A percentile compares a stretch with the other conserved stretches of the same genome.
phyloP scores from a whole-genome alignment of 192 early-diverging fungal species.

The Entomortierella lignicola region DNA sequence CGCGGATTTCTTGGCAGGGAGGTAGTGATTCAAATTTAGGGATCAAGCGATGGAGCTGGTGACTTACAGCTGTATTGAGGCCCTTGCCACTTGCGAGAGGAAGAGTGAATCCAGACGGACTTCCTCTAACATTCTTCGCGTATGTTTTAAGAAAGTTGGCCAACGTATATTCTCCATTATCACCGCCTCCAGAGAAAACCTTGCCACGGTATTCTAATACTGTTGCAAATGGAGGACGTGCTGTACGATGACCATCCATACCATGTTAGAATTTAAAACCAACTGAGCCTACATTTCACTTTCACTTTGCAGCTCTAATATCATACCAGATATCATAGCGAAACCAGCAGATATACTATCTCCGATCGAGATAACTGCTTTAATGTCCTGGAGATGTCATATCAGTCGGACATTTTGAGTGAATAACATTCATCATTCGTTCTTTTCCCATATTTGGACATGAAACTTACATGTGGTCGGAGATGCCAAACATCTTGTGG shows the following conservation, averaged over 20 bases:
- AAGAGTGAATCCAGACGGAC: conserved; percentile 58
- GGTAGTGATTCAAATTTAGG: background rate
- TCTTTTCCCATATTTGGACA: background rate
- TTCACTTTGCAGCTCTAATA: too few relatives aligned
- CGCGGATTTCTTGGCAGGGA: conserved; percentile 18
- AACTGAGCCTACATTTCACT: too few relatives aligned
- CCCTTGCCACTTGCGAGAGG: conserved; percentile 59
- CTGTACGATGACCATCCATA: conserved; percentile 11
- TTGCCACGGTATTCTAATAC: conserved; percentile 66
- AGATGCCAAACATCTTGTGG: conserved; percentile 57
- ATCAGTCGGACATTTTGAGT: background rate
- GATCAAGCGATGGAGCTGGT: background rate
- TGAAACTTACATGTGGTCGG: conserved; percentile 56
- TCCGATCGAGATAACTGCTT: conserved; percentile 60
- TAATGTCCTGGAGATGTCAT: conserved; percentile 56
- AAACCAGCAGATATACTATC: conserved; percentile 69
- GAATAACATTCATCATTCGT: too few relatives aligned
- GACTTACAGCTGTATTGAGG: conserved; percentile 62
- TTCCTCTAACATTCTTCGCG: conserved; percentile 34
- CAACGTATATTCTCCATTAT: conserved; percentile 61
- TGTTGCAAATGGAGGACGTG: conserved; percentile 60
- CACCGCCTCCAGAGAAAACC: conserved; percentile 62
- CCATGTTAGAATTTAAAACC: background rate
- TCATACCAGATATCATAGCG: conserved; percentile 61
- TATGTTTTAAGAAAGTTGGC: conserved; percentile 58